Base-by-base conservation (phyloP, 768 basidiomycete species). In the Russula foetens region DNA sequence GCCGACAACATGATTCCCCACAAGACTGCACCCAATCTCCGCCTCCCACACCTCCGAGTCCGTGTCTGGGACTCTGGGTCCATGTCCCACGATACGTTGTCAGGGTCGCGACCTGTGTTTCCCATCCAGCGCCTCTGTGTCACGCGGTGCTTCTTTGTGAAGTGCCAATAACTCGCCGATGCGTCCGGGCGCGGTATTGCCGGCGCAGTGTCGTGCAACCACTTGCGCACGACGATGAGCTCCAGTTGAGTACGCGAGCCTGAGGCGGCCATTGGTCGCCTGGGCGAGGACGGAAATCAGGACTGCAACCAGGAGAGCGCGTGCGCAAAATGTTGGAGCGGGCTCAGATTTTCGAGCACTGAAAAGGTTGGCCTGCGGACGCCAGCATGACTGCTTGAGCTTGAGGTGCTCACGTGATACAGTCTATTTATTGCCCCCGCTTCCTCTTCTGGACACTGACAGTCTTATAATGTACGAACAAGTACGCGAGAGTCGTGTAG, bases 221-320 rank as follows among this genome's bases (percentile, higher is more conserved):
- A 94, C 70, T 92, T 90, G 21, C 88, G 83, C 8, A 92, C 84
- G 47, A 88, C 84, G 48, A 90, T 77, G 56, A 92, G 88, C 62
- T 92, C 91, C n/a, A n/a, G n/a, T n/a, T n/a, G n/a, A 0, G 81
- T 72, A 38, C 92, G 82, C 2, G 86, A 76, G 0, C 82, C 82
- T 0, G 85, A 89, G 3, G 81, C 73, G 50, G 80, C 73, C 77
- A 94, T 80, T 52, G n/a, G 90, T 81, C 3, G 84, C 80, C 68
- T 90, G 85, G 0, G 87, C 88, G 29, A 94, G 79, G 0, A 84
- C 84, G 5, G 83, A 79, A 0, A 87, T 84, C 0, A 92, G 90
- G 68, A 94, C 93, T 63, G 81, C 74, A 2, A 77, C 68, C 39
- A 92, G 77, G 11, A 92, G 72, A 5, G 77, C 74, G 53, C 76